Percentiles rank a stretch among this genome's conserved stretches.
These are phyloP conservation scores for Arthromyces matolae DNA, from an alignment of 768 basidiomycete species.

Conservation along the genomic window DNA sequence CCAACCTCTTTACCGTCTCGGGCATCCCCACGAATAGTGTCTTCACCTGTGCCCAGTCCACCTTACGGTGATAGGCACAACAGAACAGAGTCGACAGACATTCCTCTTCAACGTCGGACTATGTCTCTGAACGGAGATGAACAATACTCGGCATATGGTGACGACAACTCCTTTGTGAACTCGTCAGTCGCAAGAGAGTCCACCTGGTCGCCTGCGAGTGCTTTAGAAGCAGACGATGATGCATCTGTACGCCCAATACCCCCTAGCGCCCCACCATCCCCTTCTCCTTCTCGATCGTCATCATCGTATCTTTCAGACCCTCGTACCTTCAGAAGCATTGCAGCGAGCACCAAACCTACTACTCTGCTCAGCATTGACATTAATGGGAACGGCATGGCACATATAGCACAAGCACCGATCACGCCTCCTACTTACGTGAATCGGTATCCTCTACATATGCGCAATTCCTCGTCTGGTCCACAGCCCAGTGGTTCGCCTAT, in stretches of 20 bases:
- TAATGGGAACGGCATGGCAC: constrained; percentile 76
- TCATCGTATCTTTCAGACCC: constrained; percentile 81
- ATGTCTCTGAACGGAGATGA: constrained; percentile 64
- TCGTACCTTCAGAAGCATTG: constrained; percentile 76
- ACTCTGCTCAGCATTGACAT: constrained; percentile 90
- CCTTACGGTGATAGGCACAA: constrained; percentile 23
- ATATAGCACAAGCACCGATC: constrained; percentile 82
- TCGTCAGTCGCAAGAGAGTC: constrained; percentile 71
- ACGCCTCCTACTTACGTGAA: constrained; percentile 52
- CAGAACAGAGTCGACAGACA: constrained; percentile 27
- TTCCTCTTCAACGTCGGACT: constrained; percentile 44
- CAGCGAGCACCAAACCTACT: constrained; percentile 91
- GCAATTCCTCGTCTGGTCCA: constrained; percentile 50
- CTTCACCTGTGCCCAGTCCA: constrained; percentile 39
- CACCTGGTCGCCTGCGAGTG: constrained; percentile 74
- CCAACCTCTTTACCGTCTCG: constrained; percentile 27
- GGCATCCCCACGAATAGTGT: constrained; percentile 37
- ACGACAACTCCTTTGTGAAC: constrained; percentile 42
- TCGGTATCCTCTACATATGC: constrained; percentile 58
- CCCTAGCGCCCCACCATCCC: constrained; percentile 84
- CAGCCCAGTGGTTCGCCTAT: constrained; percentile 54
- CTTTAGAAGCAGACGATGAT: constrained; percentile 87
- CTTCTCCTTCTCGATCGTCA: constrained; percentile 79
- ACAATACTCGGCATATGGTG: constrained; percentile 38
- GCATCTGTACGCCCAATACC: constrained; percentile 89